Evolutionary conservation across 2,329 filamentous ascomycete species (phyloP).

Genomic region (Dryadomyces quercivorus): DNA sequence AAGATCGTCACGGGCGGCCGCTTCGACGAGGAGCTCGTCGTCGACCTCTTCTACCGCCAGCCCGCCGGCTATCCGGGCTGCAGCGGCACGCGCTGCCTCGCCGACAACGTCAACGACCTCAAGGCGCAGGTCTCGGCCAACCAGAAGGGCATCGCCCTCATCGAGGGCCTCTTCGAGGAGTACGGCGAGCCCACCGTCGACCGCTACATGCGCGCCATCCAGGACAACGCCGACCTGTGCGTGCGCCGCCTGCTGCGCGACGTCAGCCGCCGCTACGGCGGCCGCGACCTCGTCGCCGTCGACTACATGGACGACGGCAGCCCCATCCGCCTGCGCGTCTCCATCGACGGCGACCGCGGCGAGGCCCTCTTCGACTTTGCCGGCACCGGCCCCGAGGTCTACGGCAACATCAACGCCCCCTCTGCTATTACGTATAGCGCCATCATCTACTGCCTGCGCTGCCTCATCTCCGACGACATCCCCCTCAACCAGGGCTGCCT

Average conservation of each 20-base stretch:
- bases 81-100: constrained; percentile 64
- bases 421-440: constrained; percentile 69
- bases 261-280: constrained; percentile 51
- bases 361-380: constrained; percentile 68
- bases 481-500: constrained; percentile 81
- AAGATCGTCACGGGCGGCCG: constrained; percentile 65
- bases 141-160: constrained; percentile 71
- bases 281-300: constrained; percentile 57
- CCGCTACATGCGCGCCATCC: constrained; percentile 75
- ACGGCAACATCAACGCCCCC: constrained; percentile 66
- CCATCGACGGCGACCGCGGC: constrained; percentile 61
- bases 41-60: constrained; percentile 57
- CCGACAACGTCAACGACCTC: constrained; percentile 75
- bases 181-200: constrained; percentile 68
- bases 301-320: constrained; percentile 85
- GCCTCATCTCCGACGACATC: constrained; percentile 69
- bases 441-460: constrained; percentile 77
- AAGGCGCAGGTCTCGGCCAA: constrained; percentile 83
- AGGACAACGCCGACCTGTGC: constrained; percentile 65
- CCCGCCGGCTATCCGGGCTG: constrained; percentile 66
- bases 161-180: constrained; percentile 61
- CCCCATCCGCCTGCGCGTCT: constrained; percentile 62
- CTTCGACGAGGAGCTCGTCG: constrained; percentile 68
- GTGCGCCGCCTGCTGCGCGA: constrained; percentile 63
- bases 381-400: constrained; percentile 64